Conservation (phyloP, 768 basidiomycete genomes). For the Galerina sulciceps region DNA sequence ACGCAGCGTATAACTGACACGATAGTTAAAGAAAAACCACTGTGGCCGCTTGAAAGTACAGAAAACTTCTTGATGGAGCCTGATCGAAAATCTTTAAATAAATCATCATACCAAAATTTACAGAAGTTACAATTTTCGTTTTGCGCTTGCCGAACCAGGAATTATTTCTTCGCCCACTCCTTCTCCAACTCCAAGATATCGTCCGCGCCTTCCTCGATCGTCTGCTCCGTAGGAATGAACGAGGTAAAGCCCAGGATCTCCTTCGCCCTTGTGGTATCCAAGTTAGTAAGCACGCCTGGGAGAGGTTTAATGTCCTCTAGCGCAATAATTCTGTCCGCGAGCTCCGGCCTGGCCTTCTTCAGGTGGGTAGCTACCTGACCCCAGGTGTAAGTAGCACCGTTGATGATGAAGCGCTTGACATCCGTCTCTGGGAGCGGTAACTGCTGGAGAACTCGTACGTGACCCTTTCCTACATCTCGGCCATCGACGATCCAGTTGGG, state of each 20-base stretch:
- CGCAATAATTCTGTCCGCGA: slow-evolving; percentile 14
- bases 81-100: neutral
- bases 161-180: slow-evolving; percentile 20
- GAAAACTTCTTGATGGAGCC: too few relatives aligned
- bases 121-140: neutral
- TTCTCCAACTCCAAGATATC: slow-evolving; percentile 28
- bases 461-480: slow-evolving; percentile 38
- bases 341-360: slow-evolving; percentile 16
- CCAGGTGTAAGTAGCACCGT: slow-evolving; percentile 32
- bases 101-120: neutral
- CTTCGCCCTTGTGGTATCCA: slow-evolving; percentile 30
- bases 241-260: slow-evolving; percentile 28
- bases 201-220: slow-evolving; percentile 30
- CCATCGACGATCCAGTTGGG: slow-evolving; percentile 38
- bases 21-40: too few relatives aligned
- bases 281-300: slow-evolving; percentile 25
- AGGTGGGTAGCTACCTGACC: slow-evolving; percentile 30
- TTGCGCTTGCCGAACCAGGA: neutral
- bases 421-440: slow-evolving; percentile 26
- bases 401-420: slow-evolving; percentile 34
- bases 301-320: slow-evolving; percentile 22
- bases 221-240: slow-evolving; percentile 28
- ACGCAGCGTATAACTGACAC: too few relatives aligned
- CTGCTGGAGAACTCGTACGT: slow-evolving; percentile 33
- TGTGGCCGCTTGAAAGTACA: too few relatives aligned